These are phyloP conservation scores for Arachis monticola DNA, from an alignment of 331 rosid species.

Conservation along the genomic window DNA sequence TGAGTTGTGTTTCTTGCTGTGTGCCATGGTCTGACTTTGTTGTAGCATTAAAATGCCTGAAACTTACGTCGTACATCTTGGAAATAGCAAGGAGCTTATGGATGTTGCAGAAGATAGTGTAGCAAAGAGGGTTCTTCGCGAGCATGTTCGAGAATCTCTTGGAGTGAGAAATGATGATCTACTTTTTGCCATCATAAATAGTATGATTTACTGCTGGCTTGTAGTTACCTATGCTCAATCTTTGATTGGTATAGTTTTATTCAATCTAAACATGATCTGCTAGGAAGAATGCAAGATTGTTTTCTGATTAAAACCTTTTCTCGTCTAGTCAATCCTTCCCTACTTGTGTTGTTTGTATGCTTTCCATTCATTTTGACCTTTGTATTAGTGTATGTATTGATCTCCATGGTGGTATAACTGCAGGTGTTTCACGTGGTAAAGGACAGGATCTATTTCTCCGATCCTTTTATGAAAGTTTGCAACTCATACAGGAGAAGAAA, in stretches of 20 bases:
- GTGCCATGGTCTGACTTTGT: constrained; percentile 23
- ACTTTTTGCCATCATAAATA: constrained; percentile 56
- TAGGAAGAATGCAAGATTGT: constrained; percentile 17
- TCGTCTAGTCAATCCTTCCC: constrained; percentile 7
- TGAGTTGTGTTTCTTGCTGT: constrained; percentile 16
- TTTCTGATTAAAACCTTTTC: constrained; percentile 13
- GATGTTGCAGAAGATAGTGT: constrained; percentile 91
- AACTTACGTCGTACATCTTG: constrained; percentile 91
- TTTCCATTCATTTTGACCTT: constrained; percentile 20
- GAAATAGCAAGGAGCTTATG: constrained; percentile 97
- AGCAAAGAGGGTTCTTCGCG: constrained; percentile 87
- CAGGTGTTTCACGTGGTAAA: constrained; percentile 96
- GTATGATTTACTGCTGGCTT: constrained; percentile 39
- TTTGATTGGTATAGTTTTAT: constrained; percentile 30
- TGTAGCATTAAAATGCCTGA: constrained; percentile 85
- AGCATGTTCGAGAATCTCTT: constrained; percentile 85
- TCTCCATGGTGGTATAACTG: constrained; percentile 34
- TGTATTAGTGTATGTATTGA: constrained; percentile 33
- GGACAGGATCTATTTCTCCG: constrained; percentile 94
- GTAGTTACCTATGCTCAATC: not conserved
- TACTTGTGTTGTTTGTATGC: not conserved
- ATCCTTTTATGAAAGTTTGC: constrained; percentile 74
- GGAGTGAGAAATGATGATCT: constrained; percentile 92
- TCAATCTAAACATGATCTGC: constrained; percentile 11
- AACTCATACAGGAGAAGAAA: constrained; percentile 68